Percentiles rank a stretch among this genome's conserved stretches.
phyloP scores from a whole-genome alignment of 1,139 yeast species.

The Hemisphaericaspora xylofermentans region DNA sequence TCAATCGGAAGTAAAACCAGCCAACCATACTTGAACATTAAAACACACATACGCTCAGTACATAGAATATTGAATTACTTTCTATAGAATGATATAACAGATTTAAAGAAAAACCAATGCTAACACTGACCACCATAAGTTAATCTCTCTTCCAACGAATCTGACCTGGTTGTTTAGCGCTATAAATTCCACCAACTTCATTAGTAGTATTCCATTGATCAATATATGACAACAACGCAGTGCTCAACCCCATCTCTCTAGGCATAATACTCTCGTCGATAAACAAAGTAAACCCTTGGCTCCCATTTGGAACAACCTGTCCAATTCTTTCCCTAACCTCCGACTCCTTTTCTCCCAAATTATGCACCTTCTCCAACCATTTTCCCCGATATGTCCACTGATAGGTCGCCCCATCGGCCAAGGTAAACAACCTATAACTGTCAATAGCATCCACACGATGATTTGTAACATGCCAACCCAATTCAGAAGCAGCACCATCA shows the following conservation, averaged over 20 bases:
- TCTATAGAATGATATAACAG: not conserved
- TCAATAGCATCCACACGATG: slow-evolving; percentile 65
- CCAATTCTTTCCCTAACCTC: slow-evolving; percentile 63
- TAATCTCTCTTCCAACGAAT: slow-evolving; percentile 62
- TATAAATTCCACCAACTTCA: slow-evolving; percentile 62
- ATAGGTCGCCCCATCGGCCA: slow-evolving; percentile 57
- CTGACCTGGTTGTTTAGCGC: slow-evolving; percentile 49
- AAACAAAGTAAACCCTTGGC: slow-evolving; percentile 50
- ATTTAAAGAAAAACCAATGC: not conserved
- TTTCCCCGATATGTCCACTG: slow-evolving; percentile 66
- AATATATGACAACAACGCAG: slow-evolving; percentile 58
- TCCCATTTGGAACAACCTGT: slow-evolving; percentile 48
- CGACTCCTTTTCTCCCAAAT: slow-evolving; percentile 59
- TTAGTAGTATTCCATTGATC: slow-evolving; percentile 67
- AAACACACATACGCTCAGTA: no score
- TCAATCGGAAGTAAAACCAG: no score
- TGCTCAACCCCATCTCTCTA: slow-evolving; percentile 54
- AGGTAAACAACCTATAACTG: slow-evolving; percentile 55
- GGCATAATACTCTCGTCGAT: slow-evolving; percentile 56
- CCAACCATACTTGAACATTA: no score
- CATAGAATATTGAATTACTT: no score
- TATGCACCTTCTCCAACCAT: slow-evolving; percentile 54
- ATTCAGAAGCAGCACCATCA: slow-evolving; percentile 47
- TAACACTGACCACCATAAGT: not conserved
- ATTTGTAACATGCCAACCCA: slow-evolving; percentile 63